Evolutionary conservation across 768 basidiomycete genomes (phyloP), one percentile per base, ranked within the genome.

Genomic region (Boletus vinaceobasis): DNA sequence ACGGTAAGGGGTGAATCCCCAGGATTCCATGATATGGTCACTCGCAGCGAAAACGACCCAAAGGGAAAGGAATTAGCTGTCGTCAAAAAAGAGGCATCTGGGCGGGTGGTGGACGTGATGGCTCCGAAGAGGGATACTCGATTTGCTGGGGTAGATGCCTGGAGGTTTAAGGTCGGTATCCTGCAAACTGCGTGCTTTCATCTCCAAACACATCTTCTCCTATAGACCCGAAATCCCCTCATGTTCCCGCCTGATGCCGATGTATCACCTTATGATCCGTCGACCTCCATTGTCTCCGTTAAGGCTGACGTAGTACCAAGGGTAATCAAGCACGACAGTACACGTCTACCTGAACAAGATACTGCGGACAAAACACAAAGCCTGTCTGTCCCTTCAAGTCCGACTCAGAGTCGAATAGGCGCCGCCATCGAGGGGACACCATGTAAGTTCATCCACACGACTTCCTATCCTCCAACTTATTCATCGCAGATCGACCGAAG

Each of bases 231-330:
- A 54, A 99, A 99, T 73, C 86, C 90, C 4, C 77, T 99, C 50
- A 97, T 97, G 93, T 99, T 98, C 65, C 67, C 88, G 0, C 95
- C 97, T 2, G 97, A 97, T 64, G 92, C 91, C 27, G 89, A 99
- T 67, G 77, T 82, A 43, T 83, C 88, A 21, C 90, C 93, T 1
- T 90, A 93, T 64, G 79, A 86, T 65, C 71, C 73, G 4, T 70
- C 72, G 43, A 64, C 65, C 4, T 62, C 71, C 48, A 53, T 69
- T 35, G 55, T 64, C 26, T 55, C 70, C n/a, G 58, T 59, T 7
- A 71, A 69, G 35, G 46, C 63, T 32, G 73, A 72, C 23, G 76
- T 67, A 6, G 77, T 79, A 54, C 78, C 83, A 2, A 88, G 82
- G 61, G 73, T 80, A 9, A 90, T 98, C 64, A 81, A 82, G 29